Percentiles rank a stretch among this genome's conserved stretches.
These are phyloP conservation scores for Kwoniella heveanensis DNA, from an alignment of 768 basidiomycete genomes.

Conservation along the genomic window DNA sequence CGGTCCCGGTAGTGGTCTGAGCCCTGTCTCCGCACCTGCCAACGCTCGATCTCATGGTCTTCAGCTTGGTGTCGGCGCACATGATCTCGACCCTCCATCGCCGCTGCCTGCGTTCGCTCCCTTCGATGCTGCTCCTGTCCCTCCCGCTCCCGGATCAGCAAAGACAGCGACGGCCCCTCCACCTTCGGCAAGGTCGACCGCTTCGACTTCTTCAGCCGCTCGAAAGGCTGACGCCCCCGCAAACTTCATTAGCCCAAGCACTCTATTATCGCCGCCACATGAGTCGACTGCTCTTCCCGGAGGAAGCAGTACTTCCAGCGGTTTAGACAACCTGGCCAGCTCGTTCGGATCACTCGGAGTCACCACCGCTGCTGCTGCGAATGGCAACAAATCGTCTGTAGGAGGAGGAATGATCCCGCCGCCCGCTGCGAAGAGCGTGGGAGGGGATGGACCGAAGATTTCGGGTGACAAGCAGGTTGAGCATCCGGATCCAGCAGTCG, in stretches of 20 bases:
- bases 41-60: conserved; percentile 7
- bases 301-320: not conserved
- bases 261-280: conserved; percentile 41
- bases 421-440: conserved; percentile 16
- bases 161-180: conserved; percentile 16
- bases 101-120: conserved; percentile 51
- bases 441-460: conserved; percentile 22
- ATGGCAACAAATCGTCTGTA: not conserved
- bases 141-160: conserved; percentile 16
- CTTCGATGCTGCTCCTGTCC: conserved; percentile 28
- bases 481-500: conserved; percentile 30
- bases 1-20: conserved; percentile 1
- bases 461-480: conserved; percentile 3
- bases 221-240: conserved; percentile 14
- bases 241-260: conserved; percentile 50
- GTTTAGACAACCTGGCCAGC: conserved; percentile 31
- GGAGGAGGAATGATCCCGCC: conserved; percentile 17
- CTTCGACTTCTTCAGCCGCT: conserved; percentile 9
- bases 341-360: conserved; percentile 34
- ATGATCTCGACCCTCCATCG: conserved; percentile 19
- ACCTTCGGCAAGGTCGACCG: conserved; percentile 5
- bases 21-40: conserved; percentile 13
- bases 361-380: not conserved
- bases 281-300: conserved; percentile 17
- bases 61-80: conserved; percentile 6